Evolutionary conservation across 177 flowering plant genomes (phyloP).

Genomic region (Vitis hybrid): DNA sequence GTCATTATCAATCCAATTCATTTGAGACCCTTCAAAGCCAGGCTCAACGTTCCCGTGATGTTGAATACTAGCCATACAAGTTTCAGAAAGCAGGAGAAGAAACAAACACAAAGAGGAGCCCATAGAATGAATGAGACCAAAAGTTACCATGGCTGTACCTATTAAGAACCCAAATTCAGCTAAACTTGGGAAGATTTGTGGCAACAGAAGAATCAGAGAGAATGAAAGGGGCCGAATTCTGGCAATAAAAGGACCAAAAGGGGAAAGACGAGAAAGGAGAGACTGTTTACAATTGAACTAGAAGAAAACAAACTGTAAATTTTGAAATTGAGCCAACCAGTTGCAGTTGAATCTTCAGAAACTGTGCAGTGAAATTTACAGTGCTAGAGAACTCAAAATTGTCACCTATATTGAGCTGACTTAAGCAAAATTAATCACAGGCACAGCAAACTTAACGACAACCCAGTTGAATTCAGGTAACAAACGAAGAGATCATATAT

Average conservation of each 20-base stretch:
- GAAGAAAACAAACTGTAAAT: too few relatives aligned
- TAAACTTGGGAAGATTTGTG: not conserved
- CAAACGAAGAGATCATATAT: not conserved
- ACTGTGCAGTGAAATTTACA: too few relatives aligned
- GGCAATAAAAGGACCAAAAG: not conserved
- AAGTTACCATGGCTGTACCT: conserved; percentile 22
- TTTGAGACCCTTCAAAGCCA: conserved; percentile 38
- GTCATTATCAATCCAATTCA: conserved; percentile 33
- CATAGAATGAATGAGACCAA: conserved; percentile 12
- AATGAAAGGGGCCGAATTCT: not conserved
- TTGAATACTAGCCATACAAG: conserved; percentile 33
- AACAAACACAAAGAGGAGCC: conserved; percentile 11
- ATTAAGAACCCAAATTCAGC: not conserved
- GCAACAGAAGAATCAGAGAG: not conserved
- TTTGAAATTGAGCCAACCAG: not conserved
- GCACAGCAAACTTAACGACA: conserved; percentile 1
- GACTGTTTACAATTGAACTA: not conserved
- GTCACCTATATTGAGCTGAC: too few relatives aligned
- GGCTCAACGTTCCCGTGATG: conserved; percentile 26
- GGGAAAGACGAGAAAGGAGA: not conserved
- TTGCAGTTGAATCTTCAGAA: not conserved
- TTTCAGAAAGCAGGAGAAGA: conserved; percentile 18
- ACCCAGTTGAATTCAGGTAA: not conserved
- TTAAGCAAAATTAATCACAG: too few relatives aligned
- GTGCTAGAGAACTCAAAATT: too few relatives aligned